phyloP scores from a whole-genome alignment of 352 stramenopile genomes.

The Pythium sp. region DNA sequence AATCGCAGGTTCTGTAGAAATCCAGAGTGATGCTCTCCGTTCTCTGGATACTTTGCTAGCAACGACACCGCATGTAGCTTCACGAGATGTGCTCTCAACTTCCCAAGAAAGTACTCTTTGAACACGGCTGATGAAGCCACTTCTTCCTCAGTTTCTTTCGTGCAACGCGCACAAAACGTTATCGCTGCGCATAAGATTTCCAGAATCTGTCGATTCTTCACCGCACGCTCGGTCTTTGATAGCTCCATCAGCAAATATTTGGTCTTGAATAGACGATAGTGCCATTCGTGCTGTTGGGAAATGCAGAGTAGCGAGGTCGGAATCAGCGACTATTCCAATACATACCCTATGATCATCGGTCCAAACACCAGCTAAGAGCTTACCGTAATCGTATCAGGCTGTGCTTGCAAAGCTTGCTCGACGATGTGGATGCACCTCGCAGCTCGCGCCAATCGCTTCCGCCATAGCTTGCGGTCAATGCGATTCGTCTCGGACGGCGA shows the following conservation, averaged over 20 bases:
- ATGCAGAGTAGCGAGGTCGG: slow-evolving; percentile 6
- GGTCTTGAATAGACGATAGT: slow-evolving; percentile 44
- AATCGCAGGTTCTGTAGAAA: slow-evolving; percentile 51
- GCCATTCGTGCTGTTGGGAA: slow-evolving; percentile 32
- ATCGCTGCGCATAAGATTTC: slow-evolving; percentile 53
- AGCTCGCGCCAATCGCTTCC: slow-evolving; percentile 41
- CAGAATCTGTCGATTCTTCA: slow-evolving; percentile 39
- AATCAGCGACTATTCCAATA: background rate
- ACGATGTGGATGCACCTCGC: slow-evolving; percentile 38
- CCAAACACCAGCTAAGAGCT: background rate
- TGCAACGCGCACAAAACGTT: slow-evolving; percentile 24
- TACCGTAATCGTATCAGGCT: background rate
- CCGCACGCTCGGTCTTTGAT: slow-evolving; percentile 33
- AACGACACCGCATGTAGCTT: slow-evolving; percentile 49
- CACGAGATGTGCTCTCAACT: slow-evolving; percentile 49
- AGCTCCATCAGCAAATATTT: slow-evolving; percentile 53
- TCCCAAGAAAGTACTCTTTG: slow-evolving; percentile 46
- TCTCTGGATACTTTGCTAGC: slow-evolving; percentile 23
- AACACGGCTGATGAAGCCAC: slow-evolving; percentile 19
- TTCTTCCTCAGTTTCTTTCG: background rate
- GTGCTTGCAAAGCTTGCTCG: slow-evolving; percentile 26
- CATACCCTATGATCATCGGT: background rate
- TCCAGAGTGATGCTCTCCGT: slow-evolving; percentile 15
- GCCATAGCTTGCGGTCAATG: slow-evolving; percentile 47
- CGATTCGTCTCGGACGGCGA: slow-evolving; percentile 40